Evolutionary conservation across 169 alveolate genomes (phyloP).

Genomic region (Cryptosporidium baileyi): DNA sequence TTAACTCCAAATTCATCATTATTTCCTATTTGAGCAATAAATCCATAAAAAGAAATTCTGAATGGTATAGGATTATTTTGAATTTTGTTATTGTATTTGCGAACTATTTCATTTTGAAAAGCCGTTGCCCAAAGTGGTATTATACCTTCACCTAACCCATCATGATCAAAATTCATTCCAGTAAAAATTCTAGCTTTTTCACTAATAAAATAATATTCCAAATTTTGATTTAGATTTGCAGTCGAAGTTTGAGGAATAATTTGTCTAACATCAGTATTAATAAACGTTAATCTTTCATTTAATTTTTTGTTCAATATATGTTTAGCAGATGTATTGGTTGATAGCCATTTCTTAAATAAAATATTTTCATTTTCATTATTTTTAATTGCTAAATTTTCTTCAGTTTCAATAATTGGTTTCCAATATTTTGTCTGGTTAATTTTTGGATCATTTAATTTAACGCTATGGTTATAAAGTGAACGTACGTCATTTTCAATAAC

Average conservation of each 20-base stretch:
- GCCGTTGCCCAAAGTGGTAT: constrained; percentile 65
- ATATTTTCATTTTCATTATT: not conserved
- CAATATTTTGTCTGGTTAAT: not conserved
- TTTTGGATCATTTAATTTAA: not conserved
- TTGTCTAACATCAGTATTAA: constrained; percentile 58
- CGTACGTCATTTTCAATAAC: constrained; percentile 33
- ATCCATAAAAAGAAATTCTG: constrained; percentile 54
- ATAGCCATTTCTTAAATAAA: constrained; percentile 7
- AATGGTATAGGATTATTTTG: constrained; percentile 40
- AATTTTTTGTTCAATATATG: constrained; percentile 33
- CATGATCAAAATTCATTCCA: constrained; percentile 66
- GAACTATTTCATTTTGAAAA: constrained; percentile 20
- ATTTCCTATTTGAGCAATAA: constrained; percentile 40
- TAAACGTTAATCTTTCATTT: constrained; percentile 33
- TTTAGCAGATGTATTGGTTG: constrained; percentile 12
- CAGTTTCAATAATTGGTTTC: constrained; percentile 20
- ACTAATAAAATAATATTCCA: not conserved
- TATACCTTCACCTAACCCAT: constrained; percentile 61
- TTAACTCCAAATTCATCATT: constrained; percentile 1
- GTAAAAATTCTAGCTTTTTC: constrained; percentile 61
- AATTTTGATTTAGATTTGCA: not conserved
- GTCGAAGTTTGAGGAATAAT: constrained; percentile 16
- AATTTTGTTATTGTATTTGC: constrained; percentile 24
- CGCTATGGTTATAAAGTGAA: constrained; percentile 1
- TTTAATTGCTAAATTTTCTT: not conserved